Evolutionary conservation across 768 basidiomycete species (phyloP), one percentile per base, ranked within the genome.

Genomic region (Termitomyces sp.): DNA sequence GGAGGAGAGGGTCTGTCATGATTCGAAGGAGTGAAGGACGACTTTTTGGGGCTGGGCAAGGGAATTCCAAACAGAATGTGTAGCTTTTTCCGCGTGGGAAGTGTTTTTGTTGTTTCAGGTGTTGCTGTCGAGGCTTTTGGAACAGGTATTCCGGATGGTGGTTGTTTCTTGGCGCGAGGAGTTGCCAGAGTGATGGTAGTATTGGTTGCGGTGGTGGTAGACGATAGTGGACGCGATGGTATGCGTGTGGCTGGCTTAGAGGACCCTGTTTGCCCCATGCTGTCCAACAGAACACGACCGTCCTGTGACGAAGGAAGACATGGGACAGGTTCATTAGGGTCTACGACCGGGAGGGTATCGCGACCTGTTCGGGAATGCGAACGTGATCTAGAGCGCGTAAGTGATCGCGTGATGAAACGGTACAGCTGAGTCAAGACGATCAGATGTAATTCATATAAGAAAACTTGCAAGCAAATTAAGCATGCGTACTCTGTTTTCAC

Each of bases 191-290:
- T 82, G 54, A 83, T 73, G 5, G 86, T 86, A 19, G 79, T 76
- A 63, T 81, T 80, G 2, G 86, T 86, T 1, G 81, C 78, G 17
- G 81, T 81, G 0, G 86, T 86, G 0, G 81, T 83, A 21, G 83
- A 79, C 3, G 86, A 88, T 23, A 89, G 70, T 3, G 88, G 88
- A 6, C 87, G 80, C 21, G 81, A 84, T 57, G 74, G 73, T 55
- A 79, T 57, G 55, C 84, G 78, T 5, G 79, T 71, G 25, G 73
- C 61, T 1, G 83, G 80, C 64, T 81, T 80, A 27, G 80, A 72
- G 47, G 68, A 69, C 5, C 68, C 59, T 19, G 68, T 60, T 9
- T 68, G 61, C 25, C 60, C 61, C 54, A 59, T 58, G 59, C 44
- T 56, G n/a, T 61, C 61, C 59, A 56, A 43, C 54, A 42, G 53